A percentile compares a stretch with the other conserved stretches of the same genome.
phyloP scores from a whole-genome alignment of 73 alveolate species.

The Blepharisma japonicum region DNA sequence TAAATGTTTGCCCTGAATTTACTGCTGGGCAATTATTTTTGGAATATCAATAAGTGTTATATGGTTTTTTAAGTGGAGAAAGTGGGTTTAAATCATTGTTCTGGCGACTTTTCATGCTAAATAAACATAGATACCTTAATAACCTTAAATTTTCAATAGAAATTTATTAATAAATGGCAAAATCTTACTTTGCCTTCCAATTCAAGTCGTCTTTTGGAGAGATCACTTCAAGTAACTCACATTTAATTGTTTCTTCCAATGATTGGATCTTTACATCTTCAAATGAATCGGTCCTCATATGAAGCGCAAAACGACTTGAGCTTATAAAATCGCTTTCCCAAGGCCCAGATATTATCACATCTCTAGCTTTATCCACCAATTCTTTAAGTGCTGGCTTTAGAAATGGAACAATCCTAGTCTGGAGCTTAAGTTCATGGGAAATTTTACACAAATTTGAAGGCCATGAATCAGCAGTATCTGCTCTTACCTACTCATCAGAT shows the following conservation, averaged over 20 bases:
- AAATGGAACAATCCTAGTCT: conserved; percentile 45
- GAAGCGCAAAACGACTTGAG: neutral
- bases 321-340: conserved; percentile 27
- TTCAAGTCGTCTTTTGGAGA: neutral
- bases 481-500: conserved; percentile 53
- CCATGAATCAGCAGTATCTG: conserved; percentile 76
- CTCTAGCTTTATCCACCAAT: conserved; percentile 26
- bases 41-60: neutral
- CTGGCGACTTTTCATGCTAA: too few species aligned
- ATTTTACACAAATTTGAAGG: conserved; percentile 39
- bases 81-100: neutral
- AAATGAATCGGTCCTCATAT: neutral
- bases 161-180: neutral
- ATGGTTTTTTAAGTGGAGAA: neutral
- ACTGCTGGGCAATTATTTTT: neutral
- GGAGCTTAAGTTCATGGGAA: conserved; percentile 5
- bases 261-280: neutral
- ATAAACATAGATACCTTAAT: too few species aligned
- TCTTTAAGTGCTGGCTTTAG: conserved; percentile 51
- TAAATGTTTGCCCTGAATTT: neutral
- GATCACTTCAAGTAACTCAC: neutral
- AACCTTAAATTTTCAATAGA: too few species aligned
- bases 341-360: conserved; percentile 40
- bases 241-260: neutral
- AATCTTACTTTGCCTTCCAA: conserved; percentile 6